Evolutionary conservation across 192 early-diverging fungal species (phyloP), one percentile per base, ranked within the genome.

Genomic region (Rhizophagus clarus): DNA sequence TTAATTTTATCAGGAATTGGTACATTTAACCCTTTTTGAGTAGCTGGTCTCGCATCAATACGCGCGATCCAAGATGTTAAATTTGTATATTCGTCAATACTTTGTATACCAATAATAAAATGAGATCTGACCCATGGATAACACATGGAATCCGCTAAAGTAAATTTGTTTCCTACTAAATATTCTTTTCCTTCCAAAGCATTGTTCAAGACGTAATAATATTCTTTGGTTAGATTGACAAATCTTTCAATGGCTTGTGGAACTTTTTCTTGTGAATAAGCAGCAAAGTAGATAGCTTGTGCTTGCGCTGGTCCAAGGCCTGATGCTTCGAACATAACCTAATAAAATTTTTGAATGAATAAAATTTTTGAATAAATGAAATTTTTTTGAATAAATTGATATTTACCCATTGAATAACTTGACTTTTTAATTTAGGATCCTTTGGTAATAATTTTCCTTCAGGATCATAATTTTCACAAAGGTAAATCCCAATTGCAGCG

Each of bases 401-500:
- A 22, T 37, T 40, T 26, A 73, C 71, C 86, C 88, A 90, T 77
- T 89, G 84, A n/a, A 84, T 85, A n/a, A 83, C 85, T 81, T 76
- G 80, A 47, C 75, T 74, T 34, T 83, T 82, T 61, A 66, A 51
- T 26, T 87, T 82, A 29, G 88, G 81, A 74, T 89, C 88, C 12
- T 62, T 68, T 32, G 88, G 85, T 29, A 85, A 73, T 28, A 90
- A 73, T 37, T 79, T 80, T 80, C 85, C 81, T 51, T 88, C 69
- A n/a, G 80, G 84, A 80, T 88, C 90, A 61, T 90, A 86, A 80
- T 83, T 61, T 28, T 88, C 88, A 31, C 86, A 88, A 11, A 91
- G 80, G 81, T 90, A 91, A 10, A 84, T 72, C 77, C 89, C 80
- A 61, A 91, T 91, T 14, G 90, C 89, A 28, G 84, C 89, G 29